These are phyloP conservation scores for Davidsoniella eucalypti DNA, from an alignment of 2,329 filamentous ascomycete genomes.

Conservation along the genomic window DNA sequence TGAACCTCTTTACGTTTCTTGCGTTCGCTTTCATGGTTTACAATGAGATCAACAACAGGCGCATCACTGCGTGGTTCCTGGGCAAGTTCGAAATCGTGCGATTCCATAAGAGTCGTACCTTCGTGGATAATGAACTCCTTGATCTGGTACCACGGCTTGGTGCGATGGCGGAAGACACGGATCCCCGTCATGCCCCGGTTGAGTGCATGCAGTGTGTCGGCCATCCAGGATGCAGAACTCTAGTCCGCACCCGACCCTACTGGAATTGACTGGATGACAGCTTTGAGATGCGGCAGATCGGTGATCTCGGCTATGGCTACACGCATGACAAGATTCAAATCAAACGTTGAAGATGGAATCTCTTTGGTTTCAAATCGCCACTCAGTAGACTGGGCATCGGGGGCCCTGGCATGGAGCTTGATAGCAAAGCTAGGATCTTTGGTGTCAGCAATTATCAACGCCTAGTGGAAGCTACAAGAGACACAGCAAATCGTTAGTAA, in stretches of 20 bases:
- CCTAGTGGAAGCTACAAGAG: constrained; percentile 4
- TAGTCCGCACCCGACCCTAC: neutral
- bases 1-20: constrained; percentile 3
- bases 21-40: constrained; percentile 1
- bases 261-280: constrained; percentile 2
- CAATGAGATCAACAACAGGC: neutral
- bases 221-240: constrained; percentile 9
- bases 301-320: constrained; percentile 9
- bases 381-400: neutral
- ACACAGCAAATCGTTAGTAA: neutral
- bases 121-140: constrained; percentile 4
- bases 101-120: neutral
- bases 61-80: neutral
- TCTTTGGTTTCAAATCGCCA: constrained; percentile 2
- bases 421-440: neutral
- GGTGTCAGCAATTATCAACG: constrained; percentile 4
- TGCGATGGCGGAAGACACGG: constrained; percentile 4
- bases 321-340: constrained; percentile 7
- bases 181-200: constrained; percentile 4
- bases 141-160: constrained; percentile 9
- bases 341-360: constrained; percentile 4
- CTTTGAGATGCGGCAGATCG: constrained; percentile 1
- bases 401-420: constrained; percentile 2
- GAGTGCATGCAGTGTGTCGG: constrained; percentile 4
- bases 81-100: constrained; percentile 1